These are phyloP conservation scores for Hymenoscyphus salicellus DNA, from an alignment of 2,329 filamentous ascomycete genomes.

Conservation along the genomic window DNA sequence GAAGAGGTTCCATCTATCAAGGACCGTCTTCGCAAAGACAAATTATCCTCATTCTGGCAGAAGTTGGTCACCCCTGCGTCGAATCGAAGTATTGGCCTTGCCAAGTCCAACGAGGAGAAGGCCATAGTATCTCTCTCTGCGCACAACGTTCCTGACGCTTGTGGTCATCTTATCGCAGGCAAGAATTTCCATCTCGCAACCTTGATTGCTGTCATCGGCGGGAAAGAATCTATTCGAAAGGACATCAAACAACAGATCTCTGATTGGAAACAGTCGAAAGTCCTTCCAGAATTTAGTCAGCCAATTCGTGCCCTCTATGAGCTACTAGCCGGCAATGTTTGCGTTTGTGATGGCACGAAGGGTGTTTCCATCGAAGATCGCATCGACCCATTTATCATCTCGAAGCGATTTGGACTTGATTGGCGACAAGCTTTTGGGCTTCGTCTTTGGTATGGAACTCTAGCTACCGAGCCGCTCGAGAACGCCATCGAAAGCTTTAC, in stretches of 20 bases:
- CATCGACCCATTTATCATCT: conserved; percentile 75
- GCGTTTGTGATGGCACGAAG: conserved; percentile 74
- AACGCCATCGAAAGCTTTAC: conserved; percentile 71
- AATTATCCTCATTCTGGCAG: conserved; percentile 65
- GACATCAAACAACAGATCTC: conserved; percentile 78
- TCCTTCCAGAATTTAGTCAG: conserved; percentile 83
- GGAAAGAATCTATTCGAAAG: conserved; percentile 63
- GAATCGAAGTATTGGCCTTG: conserved; percentile 53
- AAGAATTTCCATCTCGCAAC: conserved; percentile 82
- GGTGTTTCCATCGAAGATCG: conserved; percentile 74
- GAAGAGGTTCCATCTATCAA: conserved; percentile 37
- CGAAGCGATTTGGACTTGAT: conserved; percentile 78
- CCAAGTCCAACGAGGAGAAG: conserved; percentile 71
- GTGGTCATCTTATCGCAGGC: conserved; percentile 70
- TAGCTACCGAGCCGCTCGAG: conserved; percentile 65
- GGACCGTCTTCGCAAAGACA: conserved; percentile 53
- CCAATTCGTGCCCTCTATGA: conserved; percentile 85
- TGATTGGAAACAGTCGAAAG: conserved; percentile 78
- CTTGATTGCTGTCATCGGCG: conserved; percentile 77
- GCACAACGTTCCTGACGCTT: conserved; percentile 78
- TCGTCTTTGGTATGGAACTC: conserved; percentile 81
- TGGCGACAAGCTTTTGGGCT: conserved; percentile 94
- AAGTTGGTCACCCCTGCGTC: conserved; percentile 62
- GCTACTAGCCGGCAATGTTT: conserved; percentile 82
- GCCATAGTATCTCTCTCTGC: conserved; percentile 77